Evolutionary conservation across 2,329 filamentous ascomycete species (phyloP).

Genomic region (Diaporthe aspalathi): DNA sequence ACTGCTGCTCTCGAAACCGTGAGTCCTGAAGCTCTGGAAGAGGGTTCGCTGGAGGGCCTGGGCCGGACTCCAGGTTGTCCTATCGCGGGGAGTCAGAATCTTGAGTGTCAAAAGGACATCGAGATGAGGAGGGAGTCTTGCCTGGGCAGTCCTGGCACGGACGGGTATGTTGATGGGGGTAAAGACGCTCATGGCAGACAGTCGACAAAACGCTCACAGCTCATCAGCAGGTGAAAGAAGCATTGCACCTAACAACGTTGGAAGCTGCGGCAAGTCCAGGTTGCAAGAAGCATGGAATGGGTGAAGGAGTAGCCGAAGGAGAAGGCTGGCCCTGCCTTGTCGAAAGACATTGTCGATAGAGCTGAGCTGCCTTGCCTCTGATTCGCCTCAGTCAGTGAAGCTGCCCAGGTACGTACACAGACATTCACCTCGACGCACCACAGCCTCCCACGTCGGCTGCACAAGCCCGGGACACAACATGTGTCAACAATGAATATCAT

Average conservation of each 20-base stretch:
- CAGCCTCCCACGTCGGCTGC: too few relatives aligned
- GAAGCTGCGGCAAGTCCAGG: too few relatives aligned
- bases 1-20: neutral
- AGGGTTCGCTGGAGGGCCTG: neutral
- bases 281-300: neutral
- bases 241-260: too few relatives aligned
- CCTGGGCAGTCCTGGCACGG: neutral
- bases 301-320: neutral
- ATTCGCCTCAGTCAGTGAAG: neutral
- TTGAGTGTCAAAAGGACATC: neutral
- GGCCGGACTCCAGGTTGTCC: neutral
- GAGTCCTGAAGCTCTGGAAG: neutral
- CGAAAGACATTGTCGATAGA: too few relatives aligned
- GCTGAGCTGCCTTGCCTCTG: neutral
- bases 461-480: too few relatives aligned
- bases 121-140: neutral
- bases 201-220: too few relatives aligned
- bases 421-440: neutral
- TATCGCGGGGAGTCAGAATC: neutral
- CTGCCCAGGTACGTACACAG: neutral
- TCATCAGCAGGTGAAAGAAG: too few relatives aligned
- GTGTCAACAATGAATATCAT: too few relatives aligned
- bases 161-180: conserved; percentile 3
- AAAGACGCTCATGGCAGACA: neutral
- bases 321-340: neutral